Evolutionary conservation across 108 stramenopile species (phyloP).

Genomic region (Pseudonitzschia multiseries): DNA sequence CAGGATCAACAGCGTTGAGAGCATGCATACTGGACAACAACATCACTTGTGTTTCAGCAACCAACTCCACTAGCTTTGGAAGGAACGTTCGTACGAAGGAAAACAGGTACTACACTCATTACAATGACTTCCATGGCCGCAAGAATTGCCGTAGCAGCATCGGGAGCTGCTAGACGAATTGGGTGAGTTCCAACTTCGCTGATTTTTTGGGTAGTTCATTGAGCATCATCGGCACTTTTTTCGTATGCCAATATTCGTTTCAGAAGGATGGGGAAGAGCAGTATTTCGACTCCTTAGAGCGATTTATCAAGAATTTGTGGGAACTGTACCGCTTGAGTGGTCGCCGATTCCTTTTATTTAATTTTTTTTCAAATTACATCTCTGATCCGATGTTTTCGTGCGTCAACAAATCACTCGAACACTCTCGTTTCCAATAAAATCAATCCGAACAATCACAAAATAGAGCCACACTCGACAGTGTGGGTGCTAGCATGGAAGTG

Average conservation of each 20-base stretch:
- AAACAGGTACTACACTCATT: neutral
- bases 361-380: neutral
- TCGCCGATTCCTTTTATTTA: neutral
- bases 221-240: neutral
- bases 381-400: neutral
- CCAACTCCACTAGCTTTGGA: neutral
- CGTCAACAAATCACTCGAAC: neutral
- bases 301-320: no score
- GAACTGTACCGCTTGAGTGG: no score
- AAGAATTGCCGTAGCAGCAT: slow-evolving; percentile 66
- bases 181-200: slow-evolving; percentile 44
- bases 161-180: slow-evolving; percentile 60
- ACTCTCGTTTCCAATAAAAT: neutral
- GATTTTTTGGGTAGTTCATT: neutral
- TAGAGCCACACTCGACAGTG: slow-evolving; percentile 45
- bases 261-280: neutral
- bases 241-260: neutral
- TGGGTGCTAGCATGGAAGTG: slow-evolving; percentile 78
- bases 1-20: neutral
- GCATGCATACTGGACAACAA: neutral
- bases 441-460: no score
- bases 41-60: neutral
- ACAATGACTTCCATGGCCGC: slow-evolving; percentile 59
- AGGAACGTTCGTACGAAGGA: neutral
- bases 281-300: no score